These are phyloP conservation scores for Verticillium tricorpus DNA, from an alignment of 2,329 filamentous ascomycete species.

Conservation along the genomic window DNA sequence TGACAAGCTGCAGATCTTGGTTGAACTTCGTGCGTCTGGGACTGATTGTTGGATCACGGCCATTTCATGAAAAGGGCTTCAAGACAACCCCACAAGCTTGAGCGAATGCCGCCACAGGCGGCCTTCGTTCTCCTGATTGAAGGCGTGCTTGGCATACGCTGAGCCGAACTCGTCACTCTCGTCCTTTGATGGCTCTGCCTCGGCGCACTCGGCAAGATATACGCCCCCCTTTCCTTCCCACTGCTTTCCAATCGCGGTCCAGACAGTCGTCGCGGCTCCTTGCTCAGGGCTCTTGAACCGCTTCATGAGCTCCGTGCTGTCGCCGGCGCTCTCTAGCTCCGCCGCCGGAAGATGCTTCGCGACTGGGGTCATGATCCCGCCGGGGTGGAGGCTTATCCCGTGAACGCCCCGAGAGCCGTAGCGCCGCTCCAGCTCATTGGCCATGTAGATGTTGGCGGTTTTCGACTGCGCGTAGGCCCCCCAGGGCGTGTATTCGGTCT, in stretches of 20 bases:
- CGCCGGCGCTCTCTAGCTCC: not conserved
- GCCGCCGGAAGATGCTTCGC: slow-evolving; percentile 1
- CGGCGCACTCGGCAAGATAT: slow-evolving; percentile 37
- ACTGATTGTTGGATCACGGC: too few relatives aligned
- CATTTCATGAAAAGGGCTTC: too few relatives aligned
- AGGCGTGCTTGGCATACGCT: not conserved
- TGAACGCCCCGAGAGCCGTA: slow-evolving; percentile 41
- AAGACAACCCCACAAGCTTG: slow-evolving; percentile 5
- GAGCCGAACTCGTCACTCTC: not conserved
- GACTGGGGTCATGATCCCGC: slow-evolving; percentile 8
- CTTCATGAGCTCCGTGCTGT: too few relatives aligned
- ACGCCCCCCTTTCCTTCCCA: slow-evolving; percentile 40
- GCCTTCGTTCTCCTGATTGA: slow-evolving; percentile 14
- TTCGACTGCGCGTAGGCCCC: slow-evolving; percentile 45
- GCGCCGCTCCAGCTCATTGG: slow-evolving; percentile 44
- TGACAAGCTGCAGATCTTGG: too few relatives aligned
- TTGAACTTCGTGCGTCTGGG: too few relatives aligned
- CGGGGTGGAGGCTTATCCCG: slow-evolving; percentile 16
- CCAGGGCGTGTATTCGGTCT: slow-evolving; percentile 23
- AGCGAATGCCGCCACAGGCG: slow-evolving; percentile 6
- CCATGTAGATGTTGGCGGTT: slow-evolving; percentile 44
- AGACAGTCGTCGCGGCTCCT: slow-evolving; percentile 43
- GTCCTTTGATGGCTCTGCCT: slow-evolving; percentile 1
- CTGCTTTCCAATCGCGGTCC: slow-evolving; percentile 33
- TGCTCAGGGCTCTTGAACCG: slow-evolving; percentile 25